phyloP scores from a whole-genome alignment of 768 basidiomycete species.

The Naematelia encephala region DNA sequence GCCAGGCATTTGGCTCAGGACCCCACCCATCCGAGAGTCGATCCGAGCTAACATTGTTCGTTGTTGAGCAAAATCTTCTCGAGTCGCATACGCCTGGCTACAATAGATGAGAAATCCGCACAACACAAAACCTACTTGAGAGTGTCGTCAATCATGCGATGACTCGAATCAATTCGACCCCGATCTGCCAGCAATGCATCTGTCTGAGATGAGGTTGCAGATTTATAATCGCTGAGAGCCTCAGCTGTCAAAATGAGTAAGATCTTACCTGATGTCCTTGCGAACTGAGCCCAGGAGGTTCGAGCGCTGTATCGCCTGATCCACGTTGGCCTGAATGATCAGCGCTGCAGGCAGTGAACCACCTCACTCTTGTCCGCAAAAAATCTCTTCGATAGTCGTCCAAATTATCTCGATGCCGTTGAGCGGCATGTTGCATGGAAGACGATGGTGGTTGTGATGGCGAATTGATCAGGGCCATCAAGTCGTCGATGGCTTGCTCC shows the following conservation, averaged over 20 bases:
- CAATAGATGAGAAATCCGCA: not conserved
- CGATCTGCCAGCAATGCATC: conserved; percentile 86
- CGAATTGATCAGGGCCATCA: conserved; percentile 63
- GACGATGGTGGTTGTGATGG: conserved; percentile 69
- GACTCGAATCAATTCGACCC: conserved; percentile 82
- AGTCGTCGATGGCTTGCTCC: conserved; percentile 78
- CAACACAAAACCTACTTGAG: conserved; percentile 63
- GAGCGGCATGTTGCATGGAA: conserved; percentile 81
- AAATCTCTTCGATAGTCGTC: conserved; percentile 84
- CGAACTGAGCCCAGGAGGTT: conserved; percentile 85
- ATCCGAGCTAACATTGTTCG: conserved; percentile 70
- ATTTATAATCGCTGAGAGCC: conserved; percentile 71
- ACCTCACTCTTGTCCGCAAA: conserved; percentile 71
- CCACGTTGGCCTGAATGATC: conserved; percentile 60
- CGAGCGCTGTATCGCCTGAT: conserved; percentile 76
- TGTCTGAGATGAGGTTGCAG: conserved; percentile 60
- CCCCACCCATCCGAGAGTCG: conserved; percentile 76
- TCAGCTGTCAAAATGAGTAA: not conserved
- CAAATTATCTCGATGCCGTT: conserved; percentile 83
- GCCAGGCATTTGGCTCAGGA: conserved; percentile 86
- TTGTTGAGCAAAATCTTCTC: conserved; percentile 85
- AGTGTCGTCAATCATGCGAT: conserved; percentile 89
- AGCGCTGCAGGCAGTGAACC: not conserved
- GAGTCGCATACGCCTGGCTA: conserved; percentile 96
- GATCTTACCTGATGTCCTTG: conserved; percentile 86